phyloP scores from a whole-genome alignment of 2,329 filamentous ascomycete genomes.

The Exophiala dermatitidis region DNA sequence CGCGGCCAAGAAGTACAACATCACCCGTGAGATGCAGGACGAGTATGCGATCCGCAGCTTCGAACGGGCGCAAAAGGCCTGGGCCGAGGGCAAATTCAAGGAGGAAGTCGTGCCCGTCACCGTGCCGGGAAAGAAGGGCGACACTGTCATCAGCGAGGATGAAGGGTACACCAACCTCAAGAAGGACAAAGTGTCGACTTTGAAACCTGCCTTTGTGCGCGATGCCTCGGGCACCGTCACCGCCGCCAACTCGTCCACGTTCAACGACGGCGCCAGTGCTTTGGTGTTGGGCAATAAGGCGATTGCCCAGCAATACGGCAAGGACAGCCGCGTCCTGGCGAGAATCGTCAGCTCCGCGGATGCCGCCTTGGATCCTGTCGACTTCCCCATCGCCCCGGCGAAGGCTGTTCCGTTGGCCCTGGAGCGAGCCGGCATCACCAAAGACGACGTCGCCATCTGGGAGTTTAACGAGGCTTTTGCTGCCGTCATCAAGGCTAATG shows the following conservation, averaged over 20 bases:
- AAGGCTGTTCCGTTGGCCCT: constrained; percentile 88
- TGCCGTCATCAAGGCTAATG: constrained; percentile 88
- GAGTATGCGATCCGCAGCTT: constrained; percentile 85
- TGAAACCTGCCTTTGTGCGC: constrained; percentile 86
- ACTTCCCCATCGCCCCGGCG: constrained; percentile 88
- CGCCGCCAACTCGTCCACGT: constrained; percentile 84
- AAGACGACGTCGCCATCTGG: constrained; percentile 89
- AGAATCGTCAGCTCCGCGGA: constrained; percentile 80
- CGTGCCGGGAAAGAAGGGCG: constrained; percentile 75
- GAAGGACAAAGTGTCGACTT: constrained; percentile 71
- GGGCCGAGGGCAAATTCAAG: constrained; percentile 72
- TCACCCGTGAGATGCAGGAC: constrained; percentile 82
- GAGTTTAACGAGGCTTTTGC: constrained; percentile 99
- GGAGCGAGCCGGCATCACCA: constrained; percentile 78
- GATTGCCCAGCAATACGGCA: constrained; percentile 71
- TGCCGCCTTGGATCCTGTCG: constrained; percentile 80
- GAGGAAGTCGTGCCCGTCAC: constrained; percentile 89
- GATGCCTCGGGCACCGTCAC: constrained; percentile 86
- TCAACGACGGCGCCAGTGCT: constrained; percentile 91
- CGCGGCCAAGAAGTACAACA: constrained; percentile 77
- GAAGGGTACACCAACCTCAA: constrained; percentile 86
- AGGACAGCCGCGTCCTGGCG: constrained; percentile 73
- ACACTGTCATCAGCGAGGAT: constrained; percentile 69
- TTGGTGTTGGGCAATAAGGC: constrained; percentile 76
- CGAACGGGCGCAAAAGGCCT: constrained; percentile 80